Percentiles rank a stretch among this genome's conserved stretches.
phyloP scores from a whole-genome alignment of 352 stramenopile genomes.

The Pythium phragmiticola region DNA sequence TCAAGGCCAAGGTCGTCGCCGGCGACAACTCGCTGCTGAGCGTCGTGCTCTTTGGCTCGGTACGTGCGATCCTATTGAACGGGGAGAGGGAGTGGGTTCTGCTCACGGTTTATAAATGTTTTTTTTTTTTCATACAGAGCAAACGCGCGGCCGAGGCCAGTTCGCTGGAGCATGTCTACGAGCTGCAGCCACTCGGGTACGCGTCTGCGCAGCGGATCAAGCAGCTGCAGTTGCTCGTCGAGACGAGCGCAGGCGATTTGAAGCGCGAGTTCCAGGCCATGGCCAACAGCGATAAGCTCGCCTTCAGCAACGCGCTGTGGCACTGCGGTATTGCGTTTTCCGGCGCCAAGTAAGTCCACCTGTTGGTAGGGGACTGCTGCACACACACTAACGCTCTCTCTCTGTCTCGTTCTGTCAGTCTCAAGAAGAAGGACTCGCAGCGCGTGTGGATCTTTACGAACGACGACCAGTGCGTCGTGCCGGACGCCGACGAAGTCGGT shows the following conservation, averaged over 20 bases:
- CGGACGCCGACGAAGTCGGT: constrained; percentile 56
- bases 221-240: constrained; percentile 62
- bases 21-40: constrained; percentile 79
- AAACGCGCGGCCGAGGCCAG: constrained; percentile 52
- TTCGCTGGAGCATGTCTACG: constrained; percentile 66
- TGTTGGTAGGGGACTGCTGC: not conserved
- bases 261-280: constrained; percentile 53
- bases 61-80: constrained; percentile 15
- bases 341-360: constrained; percentile 59
- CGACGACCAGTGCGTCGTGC: constrained; percentile 49
- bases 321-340: constrained; percentile 81
- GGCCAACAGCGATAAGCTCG: constrained; percentile 51
- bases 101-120: not conserved
- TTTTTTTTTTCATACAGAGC: constrained; percentile 27
- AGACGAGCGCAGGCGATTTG: constrained; percentile 35
- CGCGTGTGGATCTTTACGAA: constrained; percentile 88
- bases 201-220: constrained; percentile 74
- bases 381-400: not conserved
- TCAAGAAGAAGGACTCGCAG: constrained; percentile 87
- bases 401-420: constrained; percentile 26
- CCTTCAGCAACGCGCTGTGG: constrained; percentile 84
- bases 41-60: constrained; percentile 77
- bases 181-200: constrained; percentile 75
- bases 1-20: constrained; percentile 79
- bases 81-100: not conserved